Percentiles rank a stretch among this genome's conserved stretches.
phyloP scores from a whole-genome alignment of 495 filamentous ascomycete genomes.

The Extremus antarcticus region DNA sequence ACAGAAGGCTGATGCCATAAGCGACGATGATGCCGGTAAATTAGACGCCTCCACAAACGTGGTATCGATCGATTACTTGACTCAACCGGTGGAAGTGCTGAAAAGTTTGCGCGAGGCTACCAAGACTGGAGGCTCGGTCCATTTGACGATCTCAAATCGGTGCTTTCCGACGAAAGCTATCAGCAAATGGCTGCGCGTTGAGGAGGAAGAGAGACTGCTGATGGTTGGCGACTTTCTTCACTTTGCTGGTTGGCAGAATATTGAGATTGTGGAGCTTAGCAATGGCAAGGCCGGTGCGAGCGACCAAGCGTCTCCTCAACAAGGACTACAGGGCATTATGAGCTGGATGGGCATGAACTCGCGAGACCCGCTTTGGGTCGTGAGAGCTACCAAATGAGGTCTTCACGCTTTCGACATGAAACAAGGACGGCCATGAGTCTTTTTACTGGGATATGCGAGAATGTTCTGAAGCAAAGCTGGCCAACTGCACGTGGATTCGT shows the following conservation, averaged over 20 bases:
- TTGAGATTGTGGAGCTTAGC: constrained; percentile 38
- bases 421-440: too few relatives aligned
- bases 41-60: constrained; percentile 35
- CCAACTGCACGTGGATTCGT: too few relatives aligned
- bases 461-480: too few relatives aligned
- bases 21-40: background rate
- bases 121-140: constrained; percentile 29
- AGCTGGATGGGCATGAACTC: constrained; percentile 15
- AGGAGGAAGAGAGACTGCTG: constrained; percentile 25
- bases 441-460: too few relatives aligned
- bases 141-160: constrained; percentile 38
- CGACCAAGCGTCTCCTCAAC: background rate
- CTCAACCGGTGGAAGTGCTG: constrained; percentile 31
- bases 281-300: constrained; percentile 21
- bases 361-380: constrained; percentile 22
- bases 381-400: constrained; percentile 13
- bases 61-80: constrained; percentile 38
- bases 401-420: too few relatives aligned
- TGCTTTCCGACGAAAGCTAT: constrained; percentile 37
- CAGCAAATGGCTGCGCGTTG: constrained; percentile 17
- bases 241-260: constrained; percentile 34
- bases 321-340: constrained; percentile 17
- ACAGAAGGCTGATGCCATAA: constrained; percentile 9
- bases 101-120: constrained; percentile 22
- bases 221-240: constrained; percentile 39